Base-by-base conservation (phyloP, 2,329 filamentous ascomycete genomes). In the Lecanicillium sp. region DNA sequence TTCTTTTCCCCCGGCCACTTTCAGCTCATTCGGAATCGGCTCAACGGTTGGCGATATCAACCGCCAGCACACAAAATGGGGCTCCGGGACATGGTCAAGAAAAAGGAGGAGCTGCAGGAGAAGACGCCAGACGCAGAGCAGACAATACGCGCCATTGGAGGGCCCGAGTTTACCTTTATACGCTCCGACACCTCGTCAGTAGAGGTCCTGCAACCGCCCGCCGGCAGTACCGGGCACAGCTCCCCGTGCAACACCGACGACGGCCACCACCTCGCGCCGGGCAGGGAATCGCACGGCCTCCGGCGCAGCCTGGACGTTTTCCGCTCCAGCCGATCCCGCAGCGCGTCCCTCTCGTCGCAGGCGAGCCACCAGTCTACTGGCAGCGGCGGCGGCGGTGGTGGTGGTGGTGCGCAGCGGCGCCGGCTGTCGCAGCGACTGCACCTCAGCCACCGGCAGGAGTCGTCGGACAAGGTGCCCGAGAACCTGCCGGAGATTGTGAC, bases 101-200 rank as follows among this genome's bases (percentile, higher is more conserved):
- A 73, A 55, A 75, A 73, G 57, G 65, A 73, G 43, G 60, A 60
- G 45, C 50, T 68, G 37, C 60, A 62, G 13, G 54, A 59, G 17
- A 51, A 49, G 31, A 49, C 57, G 27, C 43, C 56, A n/a, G 50
- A 55, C 44, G 58, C 64, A 44, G 51, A 60, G 44, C 58, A 61
- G 44, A 59, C 62, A 15, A 51, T 61, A 37, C 49, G 58, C 25
- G 11, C 32, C 57, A 51, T 39, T 56, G 66, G 29, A 55, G 57
- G 69, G 2, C 80, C 83, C 41, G 79, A 85, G 49, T 87, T 96
- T 65, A 87, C 74, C 46, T 87, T 96, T 64, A 73, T 92, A 54
- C 82, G 88, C 45, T 83, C 86, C 47, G 90, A 94, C 55, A 95
- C 89, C 1, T 65, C 79, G 47, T 79, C 81, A 2, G 76, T 88